Base-by-base conservation (phyloP, 495 filamentous ascomycete species). In the Tetracladium setigerum region DNA sequence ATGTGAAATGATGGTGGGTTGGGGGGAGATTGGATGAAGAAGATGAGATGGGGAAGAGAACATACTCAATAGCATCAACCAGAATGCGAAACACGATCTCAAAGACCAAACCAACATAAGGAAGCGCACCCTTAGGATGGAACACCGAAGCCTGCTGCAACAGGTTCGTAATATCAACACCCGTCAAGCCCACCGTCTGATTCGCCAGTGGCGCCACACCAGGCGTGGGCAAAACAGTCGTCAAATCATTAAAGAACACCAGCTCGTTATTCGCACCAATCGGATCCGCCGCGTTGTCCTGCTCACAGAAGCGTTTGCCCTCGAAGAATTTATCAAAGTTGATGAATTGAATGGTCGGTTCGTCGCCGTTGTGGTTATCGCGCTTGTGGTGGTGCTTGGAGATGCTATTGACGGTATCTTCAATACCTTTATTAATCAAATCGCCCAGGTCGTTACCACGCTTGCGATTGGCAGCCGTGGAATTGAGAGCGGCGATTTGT, bases 251-350 rank as follows among this genome's bases (percentile, higher is more conserved):
- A n/a, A 46, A 46, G 24, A 24, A 46, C 2, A 46, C 43, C 14
- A 15, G 5, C 13, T 31, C 12, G 27, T 36, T 36, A n/a, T 46
- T 46, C 5, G 16, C 9, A n/a, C 43, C 43, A 17, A 46, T 36
- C 2, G 43, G 43, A 30, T 46, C 43, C 11, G 34, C 34, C n/a
- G 7, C 17, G 7, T 47, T 39, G 2, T n/a, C 34, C 15, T 10
- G 27, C 30, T 46, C 43, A 18, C 44, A 47, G 44, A 47, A 47
- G 1, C 44, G 44, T 8, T 38, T 24, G n/a, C 33, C 34, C 30
- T 38, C 33, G 30, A 13, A 38, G 11, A 24, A 14, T 13, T 32
- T 7, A 22, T 47, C 44, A 15, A 47, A 24, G 35, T 47, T 24
- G 18, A 47, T 27, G 17, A 27, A 47, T 16, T 14, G 5, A 14